These are phyloP conservation scores for Russula olivacea DNA, from an alignment of 768 basidiomycete species.

Conservation along the genomic window DNA sequence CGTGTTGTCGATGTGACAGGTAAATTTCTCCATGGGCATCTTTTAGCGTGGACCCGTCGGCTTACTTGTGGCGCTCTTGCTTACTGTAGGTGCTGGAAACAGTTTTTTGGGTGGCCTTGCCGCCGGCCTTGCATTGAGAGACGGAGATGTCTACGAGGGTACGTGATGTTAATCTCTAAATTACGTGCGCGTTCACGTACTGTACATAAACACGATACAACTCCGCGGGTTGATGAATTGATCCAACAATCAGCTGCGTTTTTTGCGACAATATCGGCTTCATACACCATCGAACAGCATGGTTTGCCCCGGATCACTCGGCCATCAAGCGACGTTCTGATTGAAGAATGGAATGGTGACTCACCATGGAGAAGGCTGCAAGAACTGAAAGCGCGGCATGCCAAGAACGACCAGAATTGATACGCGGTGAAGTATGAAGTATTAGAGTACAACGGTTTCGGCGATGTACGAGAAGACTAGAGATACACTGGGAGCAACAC, in stretches of 20 bases:
- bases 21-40: constrained; percentile 29
- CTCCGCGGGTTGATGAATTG: background rate
- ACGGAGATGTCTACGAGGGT: constrained; percentile 67
- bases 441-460: constrained; percentile 15
- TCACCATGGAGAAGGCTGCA: constrained; percentile 52
- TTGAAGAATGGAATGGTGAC: constrained; percentile 67
- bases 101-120: constrained; percentile 80
- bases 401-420: constrained; percentile 30
- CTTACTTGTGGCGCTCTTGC: constrained; percentile 5
- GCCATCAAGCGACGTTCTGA: constrained; percentile 2
- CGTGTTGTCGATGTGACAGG: constrained; percentile 81
- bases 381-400: constrained; percentile 41
- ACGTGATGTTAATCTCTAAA: background rate
- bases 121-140: constrained; percentile 55
- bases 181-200: constrained; percentile 20
- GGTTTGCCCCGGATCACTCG: constrained; percentile 57
- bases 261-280: constrained; percentile 77
- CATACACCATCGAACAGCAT: constrained; percentile 75
- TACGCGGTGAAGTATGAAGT: constrained; percentile 33
- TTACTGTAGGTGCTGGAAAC: constrained; percentile 76
- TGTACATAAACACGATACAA: background rate
- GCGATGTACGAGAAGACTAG: constrained; percentile 17
- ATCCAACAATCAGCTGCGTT: constrained; percentile 45
- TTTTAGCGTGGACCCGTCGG: constrained; percentile 5
- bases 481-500: constrained; percentile 15